A percentile compares a stretch with the other conserved stretches of the same genome.
These are phyloP conservation scores for Kodamaea derodonti DNA, from an alignment of 1,139 yeast species.

Conservation along the genomic window DNA sequence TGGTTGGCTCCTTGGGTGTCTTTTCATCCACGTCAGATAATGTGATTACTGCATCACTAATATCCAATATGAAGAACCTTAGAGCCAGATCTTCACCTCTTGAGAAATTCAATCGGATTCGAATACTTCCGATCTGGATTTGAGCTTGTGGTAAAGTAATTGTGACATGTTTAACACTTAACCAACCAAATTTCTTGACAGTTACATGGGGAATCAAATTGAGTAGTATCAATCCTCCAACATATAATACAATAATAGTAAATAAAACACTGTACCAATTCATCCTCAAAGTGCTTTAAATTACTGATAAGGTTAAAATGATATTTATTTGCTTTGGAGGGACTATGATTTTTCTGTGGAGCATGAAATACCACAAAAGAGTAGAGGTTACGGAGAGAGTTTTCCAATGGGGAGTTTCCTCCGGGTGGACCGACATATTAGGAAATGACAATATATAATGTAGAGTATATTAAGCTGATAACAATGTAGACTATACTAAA, in stretches of 20 bases:
- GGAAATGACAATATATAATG: no score
- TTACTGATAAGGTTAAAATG: no score
- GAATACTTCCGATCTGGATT: slow-evolving; percentile 20
- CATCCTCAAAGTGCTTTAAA: no score
- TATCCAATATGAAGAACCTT: slow-evolving; percentile 29
- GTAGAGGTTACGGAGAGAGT: no score
- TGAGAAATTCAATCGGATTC: slow-evolving; percentile 25
- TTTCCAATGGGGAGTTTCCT: no score
- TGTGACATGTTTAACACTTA: slow-evolving; percentile 28
- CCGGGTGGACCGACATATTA: no score
- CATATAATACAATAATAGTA: slow-evolving; percentile 13
- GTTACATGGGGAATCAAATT: slow-evolving; percentile 33
- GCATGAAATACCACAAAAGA: no score
- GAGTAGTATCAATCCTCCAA: slow-evolving; percentile 16
- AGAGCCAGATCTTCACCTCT: slow-evolving; percentile 25
- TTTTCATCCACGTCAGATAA: not conserved
- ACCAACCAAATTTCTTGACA: slow-evolving; percentile 37
- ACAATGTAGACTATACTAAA: no score
- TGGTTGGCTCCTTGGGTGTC: slow-evolving; percentile 1
- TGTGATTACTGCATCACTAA: slow-evolving; percentile 20
- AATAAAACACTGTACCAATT: not conserved
- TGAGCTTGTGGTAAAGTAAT: slow-evolving; percentile 16
- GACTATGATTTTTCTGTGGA: no score
- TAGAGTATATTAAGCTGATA: no score
- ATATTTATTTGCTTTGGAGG: no score